Percentiles rank a stretch among this genome's conserved stretches.
phyloP scores from a whole-genome alignment of 495 filamentous ascomycete genomes.

The Diplogelasinospora grovesii region DNA sequence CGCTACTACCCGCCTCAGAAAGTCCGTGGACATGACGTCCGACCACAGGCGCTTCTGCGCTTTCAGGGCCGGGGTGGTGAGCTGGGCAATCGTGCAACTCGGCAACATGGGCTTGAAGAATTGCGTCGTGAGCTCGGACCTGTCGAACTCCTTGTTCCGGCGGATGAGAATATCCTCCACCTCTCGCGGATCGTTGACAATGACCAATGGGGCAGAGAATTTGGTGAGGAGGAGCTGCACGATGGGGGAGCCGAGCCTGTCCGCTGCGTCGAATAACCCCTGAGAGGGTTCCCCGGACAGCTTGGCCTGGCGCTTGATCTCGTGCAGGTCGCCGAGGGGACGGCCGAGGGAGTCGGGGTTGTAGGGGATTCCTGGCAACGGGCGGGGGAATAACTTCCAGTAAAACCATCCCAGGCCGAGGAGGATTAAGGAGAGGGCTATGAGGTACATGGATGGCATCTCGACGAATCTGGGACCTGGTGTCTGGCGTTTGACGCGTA shows the following conservation, averaged over 20 bases:
- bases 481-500: too few relatives aligned
- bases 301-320: conserved; percentile 9
- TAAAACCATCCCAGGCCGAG: background rate
- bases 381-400: conserved; percentile 5
- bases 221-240: conserved; percentile 21
- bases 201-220: conserved; percentile 12
- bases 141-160: conserved; percentile 26
- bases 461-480: background rate
- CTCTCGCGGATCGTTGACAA: conserved; percentile 24
- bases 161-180: conserved; percentile 22
- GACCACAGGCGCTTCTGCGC: conserved; percentile 24
- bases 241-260: conserved; percentile 17
- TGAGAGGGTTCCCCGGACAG: conserved; percentile 7
- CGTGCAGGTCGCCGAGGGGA: conserved; percentile 27
- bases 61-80: conserved; percentile 18
- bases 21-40: conserved; percentile 26
- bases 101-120: conserved; percentile 20
- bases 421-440: background rate
- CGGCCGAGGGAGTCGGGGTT: conserved; percentile 14
- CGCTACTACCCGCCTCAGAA: conserved; percentile 25
- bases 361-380: conserved; percentile 32
- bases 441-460: background rate
- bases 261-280: conserved; percentile 8
- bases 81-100: conserved; percentile 16
- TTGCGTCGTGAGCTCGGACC: conserved; percentile 8